A percentile compares a stretch with the other conserved stretches of the same genome.
Evolutionary conservation across 2,329 filamentous ascomycete species (phyloP).

Genomic region (Aspergillaceae sp.): DNA sequence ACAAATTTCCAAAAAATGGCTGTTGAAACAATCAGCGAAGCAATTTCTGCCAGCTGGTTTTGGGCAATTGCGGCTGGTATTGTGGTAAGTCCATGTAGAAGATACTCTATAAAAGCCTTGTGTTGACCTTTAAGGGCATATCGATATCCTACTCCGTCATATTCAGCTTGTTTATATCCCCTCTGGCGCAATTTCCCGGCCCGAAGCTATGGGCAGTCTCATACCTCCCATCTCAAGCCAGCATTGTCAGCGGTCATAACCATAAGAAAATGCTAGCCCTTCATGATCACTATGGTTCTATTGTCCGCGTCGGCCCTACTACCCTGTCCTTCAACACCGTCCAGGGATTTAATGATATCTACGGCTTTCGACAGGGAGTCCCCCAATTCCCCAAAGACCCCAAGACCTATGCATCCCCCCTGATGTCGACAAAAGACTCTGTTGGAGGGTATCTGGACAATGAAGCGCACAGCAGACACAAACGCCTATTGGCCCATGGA

Average conservation of each 20-base stretch:
- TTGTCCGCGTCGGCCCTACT: constrained; percentile 12
- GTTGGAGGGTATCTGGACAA: background rate
- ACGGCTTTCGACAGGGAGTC: constrained; percentile 15
- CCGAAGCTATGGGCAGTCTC: background rate
- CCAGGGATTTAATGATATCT: constrained; percentile 26
- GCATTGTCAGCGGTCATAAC: background rate
- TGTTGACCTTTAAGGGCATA: no score
- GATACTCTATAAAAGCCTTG: no score
- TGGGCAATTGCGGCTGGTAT: no score
- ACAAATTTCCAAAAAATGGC: no score
- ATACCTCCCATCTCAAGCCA: background rate
- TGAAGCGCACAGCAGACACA: constrained; percentile 6
- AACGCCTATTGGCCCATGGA: constrained; percentile 15
- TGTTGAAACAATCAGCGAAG: no score
- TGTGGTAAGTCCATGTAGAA: no score
- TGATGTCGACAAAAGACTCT: background rate
- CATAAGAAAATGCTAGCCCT: background rate
- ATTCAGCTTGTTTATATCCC: background rate
- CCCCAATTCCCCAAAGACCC: constrained; percentile 14
- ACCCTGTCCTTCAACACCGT: constrained; percentile 23
- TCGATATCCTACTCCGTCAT: no score
- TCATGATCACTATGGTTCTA: constrained; percentile 8
- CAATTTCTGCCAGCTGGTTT: no score
- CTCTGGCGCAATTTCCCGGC: background rate
- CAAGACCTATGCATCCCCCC: constrained; percentile 5